These are phyloP conservation scores for Ampelomyces quisqualis DNA, from an alignment of 2,329 filamentous ascomycete species.

Conservation along the genomic window DNA sequence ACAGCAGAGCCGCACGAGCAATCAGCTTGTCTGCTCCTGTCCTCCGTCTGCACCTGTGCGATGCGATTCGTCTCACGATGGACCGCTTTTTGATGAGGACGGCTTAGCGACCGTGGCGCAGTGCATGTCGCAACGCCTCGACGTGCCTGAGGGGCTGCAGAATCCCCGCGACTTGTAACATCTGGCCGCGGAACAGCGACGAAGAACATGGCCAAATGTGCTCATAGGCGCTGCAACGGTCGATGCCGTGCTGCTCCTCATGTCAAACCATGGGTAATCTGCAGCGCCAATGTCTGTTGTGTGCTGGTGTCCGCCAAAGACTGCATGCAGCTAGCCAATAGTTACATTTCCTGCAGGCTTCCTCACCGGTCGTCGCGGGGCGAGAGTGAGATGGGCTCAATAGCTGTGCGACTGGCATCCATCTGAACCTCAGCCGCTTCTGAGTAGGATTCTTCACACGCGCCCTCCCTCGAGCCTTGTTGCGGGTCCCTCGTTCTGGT, in stretches of 20 bases:
- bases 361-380: conserved; percentile 43
- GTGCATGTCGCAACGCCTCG: conserved; percentile 24
- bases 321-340: conserved; percentile 40
- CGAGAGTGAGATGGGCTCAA: conserved; percentile 30
- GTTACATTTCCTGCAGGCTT: conserved; percentile 27
- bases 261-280: conserved; percentile 23
- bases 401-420: conserved; percentile 24
- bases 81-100: conserved; percentile 21
- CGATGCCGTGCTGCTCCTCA: conserved; percentile 11
- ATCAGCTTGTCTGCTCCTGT: conserved; percentile 15
- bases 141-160: conserved; percentile 25
- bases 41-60: conserved; percentile 15
- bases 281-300: conserved; percentile 24
- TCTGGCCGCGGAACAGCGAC: background rate
- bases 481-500: conserved; percentile 25
- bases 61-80: conserved; percentile 20
- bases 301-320: conserved; percentile 35
- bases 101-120: conserved; percentile 38
- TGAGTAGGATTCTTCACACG: conserved; percentile 32
- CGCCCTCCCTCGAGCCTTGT: conserved; percentile 33
- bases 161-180: background rate
- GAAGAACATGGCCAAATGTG: background rate
- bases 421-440: conserved; percentile 32
- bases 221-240: conserved; percentile 8
- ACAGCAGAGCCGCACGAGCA: conserved; percentile 38